Percentiles rank a stretch among this genome's conserved stretches.
Conservation (phyloP, 441 rosid genomes). For the Hypseocharis bilobata region DNA sequence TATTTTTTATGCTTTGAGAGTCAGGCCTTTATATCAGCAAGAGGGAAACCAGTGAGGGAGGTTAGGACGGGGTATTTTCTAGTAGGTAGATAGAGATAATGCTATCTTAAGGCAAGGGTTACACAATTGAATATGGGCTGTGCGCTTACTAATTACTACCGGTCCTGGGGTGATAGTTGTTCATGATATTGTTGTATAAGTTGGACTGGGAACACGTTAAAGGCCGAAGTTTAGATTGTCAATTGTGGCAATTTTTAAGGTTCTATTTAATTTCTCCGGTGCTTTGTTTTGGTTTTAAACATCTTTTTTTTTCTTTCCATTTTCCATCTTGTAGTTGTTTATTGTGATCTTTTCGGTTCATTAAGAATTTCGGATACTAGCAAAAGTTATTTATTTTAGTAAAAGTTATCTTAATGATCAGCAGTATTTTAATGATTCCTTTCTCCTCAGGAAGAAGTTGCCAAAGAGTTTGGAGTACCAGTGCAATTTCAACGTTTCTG, state of each 20-base stretch:
- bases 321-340: not conserved
- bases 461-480: slow-evolving; percentile 41
- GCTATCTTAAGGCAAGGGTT: not conserved
- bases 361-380: no score
- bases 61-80: not conserved
- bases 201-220: not conserved
- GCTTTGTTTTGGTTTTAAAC: not conserved
- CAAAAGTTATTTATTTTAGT: not conserved
- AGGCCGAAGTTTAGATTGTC: not conserved
- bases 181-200: not conserved
- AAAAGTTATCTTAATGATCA: not conserved
- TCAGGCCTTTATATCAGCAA: not conserved
- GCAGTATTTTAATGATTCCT: slow-evolving; percentile 2
- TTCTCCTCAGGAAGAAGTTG: slow-evolving; percentile 39
- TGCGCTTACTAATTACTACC: not conserved
- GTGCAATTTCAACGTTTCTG: slow-evolving; percentile 49
- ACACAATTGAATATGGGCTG: slow-evolving; percentile 1
- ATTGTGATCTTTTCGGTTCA: not conserved
- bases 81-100: not conserved
- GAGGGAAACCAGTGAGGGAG: not conserved
- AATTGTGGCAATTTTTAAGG: not conserved
- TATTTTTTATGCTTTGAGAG: not conserved
- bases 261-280: not conserved
- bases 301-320: not conserved
- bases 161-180: not conserved